Percentiles rank a stretch among this genome's conserved stretches.
These are phyloP conservation scores for Allantophomopsis cytisporea DNA, from an alignment of 2,329 filamentous ascomycete species.

Conservation along the genomic window DNA sequence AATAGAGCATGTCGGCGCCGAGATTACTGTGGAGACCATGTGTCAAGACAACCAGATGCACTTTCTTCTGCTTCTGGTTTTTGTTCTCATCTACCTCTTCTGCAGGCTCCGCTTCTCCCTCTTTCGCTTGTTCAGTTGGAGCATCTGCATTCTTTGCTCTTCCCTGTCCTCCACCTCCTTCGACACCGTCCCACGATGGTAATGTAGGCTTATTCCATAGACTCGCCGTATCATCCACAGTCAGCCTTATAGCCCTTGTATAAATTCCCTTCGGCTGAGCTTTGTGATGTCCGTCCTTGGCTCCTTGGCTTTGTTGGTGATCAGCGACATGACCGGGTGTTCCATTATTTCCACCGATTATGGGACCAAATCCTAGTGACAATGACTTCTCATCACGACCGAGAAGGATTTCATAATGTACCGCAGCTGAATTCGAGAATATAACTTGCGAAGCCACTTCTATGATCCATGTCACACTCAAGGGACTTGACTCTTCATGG, in stretches of 20 bases:
- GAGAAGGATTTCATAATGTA: conserved; percentile 77
- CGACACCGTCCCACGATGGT: conserved; percentile 41
- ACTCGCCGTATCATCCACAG: conserved; percentile 75
- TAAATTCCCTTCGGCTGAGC: conserved; percentile 65
- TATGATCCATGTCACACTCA: conserved; percentile 71
- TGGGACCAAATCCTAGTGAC: conserved; percentile 42
- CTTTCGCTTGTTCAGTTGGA: conserved; percentile 7
- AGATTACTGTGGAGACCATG: conserved; percentile 94
- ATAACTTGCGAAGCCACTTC: conserved; percentile 89
- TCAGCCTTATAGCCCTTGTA: conserved; percentile 64
- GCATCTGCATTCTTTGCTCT: conserved; percentile 10
- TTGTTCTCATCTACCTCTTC: conserved; percentile 10
- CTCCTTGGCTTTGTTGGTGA: conserved; percentile 49
- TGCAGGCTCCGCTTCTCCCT: conserved; percentile 8
- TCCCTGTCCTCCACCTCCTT: conserved; percentile 16
- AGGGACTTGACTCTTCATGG: conserved; percentile 26
- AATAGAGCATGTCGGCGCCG: conserved; percentile 87
- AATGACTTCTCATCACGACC: conserved; percentile 78
- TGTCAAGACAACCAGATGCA: conserved; percentile 85
- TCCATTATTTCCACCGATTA: conserved; percentile 24
- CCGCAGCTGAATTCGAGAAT: conserved; percentile 78
- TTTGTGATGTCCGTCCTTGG: conserved; percentile 43
- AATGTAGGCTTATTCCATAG: conserved; percentile 88
- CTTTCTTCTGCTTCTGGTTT: conserved; percentile 52
- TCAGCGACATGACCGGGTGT: conserved; percentile 63